These are phyloP conservation scores for Fragaria iinumae DNA, from an alignment of 306 rosid species.

Conservation along the genomic window DNA sequence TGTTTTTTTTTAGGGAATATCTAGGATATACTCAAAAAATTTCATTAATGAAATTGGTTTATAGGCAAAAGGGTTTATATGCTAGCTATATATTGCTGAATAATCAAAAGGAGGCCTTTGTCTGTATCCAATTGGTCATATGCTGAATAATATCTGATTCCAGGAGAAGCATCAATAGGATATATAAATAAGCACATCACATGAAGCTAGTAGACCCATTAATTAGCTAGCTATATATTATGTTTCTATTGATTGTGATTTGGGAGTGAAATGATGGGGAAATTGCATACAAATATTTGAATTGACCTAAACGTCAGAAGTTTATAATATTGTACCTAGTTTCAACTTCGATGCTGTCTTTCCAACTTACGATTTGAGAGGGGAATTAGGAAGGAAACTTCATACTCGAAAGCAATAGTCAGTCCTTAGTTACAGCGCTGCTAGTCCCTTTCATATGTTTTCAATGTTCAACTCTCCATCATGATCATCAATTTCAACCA, in stretches of 20 bases:
- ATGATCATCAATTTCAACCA: too few species aligned
- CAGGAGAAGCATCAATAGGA: neutral
- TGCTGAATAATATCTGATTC: neutral
- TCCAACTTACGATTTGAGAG: neutral
- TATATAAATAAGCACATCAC: neutral
- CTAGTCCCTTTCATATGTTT: neutral
- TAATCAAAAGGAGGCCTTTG: too few species aligned
- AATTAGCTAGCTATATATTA: neutral
- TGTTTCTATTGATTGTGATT: neutral
- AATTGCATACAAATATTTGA: neutral
- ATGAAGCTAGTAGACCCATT: neutral
- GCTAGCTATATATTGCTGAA: too few species aligned
- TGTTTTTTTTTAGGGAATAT: too few species aligned
- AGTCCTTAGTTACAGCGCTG: too few species aligned
- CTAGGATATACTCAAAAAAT: too few species aligned
- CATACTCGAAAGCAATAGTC: neutral
- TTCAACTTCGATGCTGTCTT: neutral
- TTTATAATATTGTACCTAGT: neutral
- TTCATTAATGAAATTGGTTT: too few species aligned
- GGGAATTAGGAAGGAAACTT: conserved; percentile 1
- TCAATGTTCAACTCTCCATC: neutral
- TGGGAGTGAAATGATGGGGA: neutral
- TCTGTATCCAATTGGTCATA: neutral
- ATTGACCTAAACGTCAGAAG: neutral
- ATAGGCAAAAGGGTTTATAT: too few species aligned